Evolutionary conservation across 2,329 filamentous ascomycete species (phyloP).

Genomic region (Venturia aucupariae): DNA sequence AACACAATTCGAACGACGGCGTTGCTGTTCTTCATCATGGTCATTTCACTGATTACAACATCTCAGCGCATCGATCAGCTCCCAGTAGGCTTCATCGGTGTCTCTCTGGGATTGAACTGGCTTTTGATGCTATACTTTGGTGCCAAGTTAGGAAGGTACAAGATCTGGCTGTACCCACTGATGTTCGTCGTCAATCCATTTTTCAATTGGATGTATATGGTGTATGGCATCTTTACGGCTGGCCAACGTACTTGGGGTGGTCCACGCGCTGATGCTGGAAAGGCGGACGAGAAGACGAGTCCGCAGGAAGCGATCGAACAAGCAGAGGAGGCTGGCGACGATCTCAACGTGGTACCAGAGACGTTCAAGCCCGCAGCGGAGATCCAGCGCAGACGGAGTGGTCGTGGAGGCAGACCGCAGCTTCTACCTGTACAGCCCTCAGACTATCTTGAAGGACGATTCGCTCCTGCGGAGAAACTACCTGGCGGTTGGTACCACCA

Average conservation of each 20-base stretch:
- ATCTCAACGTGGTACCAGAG: slow-evolving; percentile 81
- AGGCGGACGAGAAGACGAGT: slow-evolving; percentile 65
- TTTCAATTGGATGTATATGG: slow-evolving; percentile 98
- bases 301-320: slow-evolving; percentile 76
- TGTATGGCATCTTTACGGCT: slow-evolving; percentile 91
- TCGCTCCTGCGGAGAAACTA: slow-evolving; percentile 60
- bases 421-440: slow-evolving; percentile 60
- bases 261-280: slow-evolving; percentile 77
- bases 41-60: slow-evolving; percentile 76
- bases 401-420: not conserved
- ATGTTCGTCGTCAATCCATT: slow-evolving; percentile 96
- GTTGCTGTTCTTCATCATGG: slow-evolving; percentile 87
- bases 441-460: slow-evolving; percentile 66
- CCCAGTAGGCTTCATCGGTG: slow-evolving; percentile 85
- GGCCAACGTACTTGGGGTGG: slow-evolving; percentile 94
- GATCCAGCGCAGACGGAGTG: slow-evolving; percentile 26
- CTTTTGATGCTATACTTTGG: slow-evolving; percentile 94
- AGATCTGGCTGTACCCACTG: slow-evolving; percentile 87
- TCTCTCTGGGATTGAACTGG: slow-evolving; percentile 91
- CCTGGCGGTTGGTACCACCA: slow-evolving; percentile 59
- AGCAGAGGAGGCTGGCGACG: slow-evolving; percentile 70
- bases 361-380: slow-evolving; percentile 58
- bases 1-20: slow-evolving; percentile 94
- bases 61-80: slow-evolving; percentile 68
- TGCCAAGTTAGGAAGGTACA: slow-evolving; percentile 74